A percentile compares a stretch with the other conserved stretches of the same genome.
These are phyloP conservation scores for Colletotrichum destructivum DNA, from an alignment of 2,329 filamentous ascomycete genomes.

Conservation along the genomic window DNA sequence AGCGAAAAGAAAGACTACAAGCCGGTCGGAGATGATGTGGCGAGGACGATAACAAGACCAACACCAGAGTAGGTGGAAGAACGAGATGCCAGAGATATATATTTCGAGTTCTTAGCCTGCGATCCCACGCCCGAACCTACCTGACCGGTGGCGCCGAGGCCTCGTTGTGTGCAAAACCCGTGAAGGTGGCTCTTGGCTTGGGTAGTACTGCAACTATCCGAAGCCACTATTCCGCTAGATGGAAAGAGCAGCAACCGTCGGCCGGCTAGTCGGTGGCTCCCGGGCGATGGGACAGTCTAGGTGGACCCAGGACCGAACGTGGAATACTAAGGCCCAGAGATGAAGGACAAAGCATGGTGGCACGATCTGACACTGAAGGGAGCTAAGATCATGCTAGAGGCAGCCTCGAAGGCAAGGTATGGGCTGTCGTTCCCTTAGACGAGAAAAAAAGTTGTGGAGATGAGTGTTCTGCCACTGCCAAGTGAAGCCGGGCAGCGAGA, in stretches of 20 bases:
- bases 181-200: not conserved
- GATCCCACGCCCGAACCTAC: not conserved
- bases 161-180: not conserved
- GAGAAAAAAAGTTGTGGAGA: slow-evolving; percentile 17
- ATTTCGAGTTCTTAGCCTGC: not conserved
- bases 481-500: slow-evolving; percentile 4
- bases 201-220: not conserved
- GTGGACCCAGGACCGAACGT: not conserved
- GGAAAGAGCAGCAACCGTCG: not conserved
- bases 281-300: not conserved
- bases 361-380: slow-evolving; percentile 2
- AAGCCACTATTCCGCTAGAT: not conserved
- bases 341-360: slow-evolving; percentile 28
- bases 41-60: not conserved
- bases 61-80: too few species aligned
- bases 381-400: slow-evolving; percentile 17
- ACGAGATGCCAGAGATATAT: not conserved
- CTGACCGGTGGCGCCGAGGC: not conserved
- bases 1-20: slow-evolving; percentile 11
- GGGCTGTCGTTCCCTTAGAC: slow-evolving; percentile 16
- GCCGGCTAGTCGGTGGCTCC: not conserved
- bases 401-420: slow-evolving; percentile 10
- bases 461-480: slow-evolving; percentile 28
- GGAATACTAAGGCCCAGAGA: not conserved
- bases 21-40: not conserved